Evolutionary conservation across 2,329 filamentous ascomycete genomes (phyloP), one percentile per base, ranked within the genome.

Genomic region (Aspergillus felis): DNA sequence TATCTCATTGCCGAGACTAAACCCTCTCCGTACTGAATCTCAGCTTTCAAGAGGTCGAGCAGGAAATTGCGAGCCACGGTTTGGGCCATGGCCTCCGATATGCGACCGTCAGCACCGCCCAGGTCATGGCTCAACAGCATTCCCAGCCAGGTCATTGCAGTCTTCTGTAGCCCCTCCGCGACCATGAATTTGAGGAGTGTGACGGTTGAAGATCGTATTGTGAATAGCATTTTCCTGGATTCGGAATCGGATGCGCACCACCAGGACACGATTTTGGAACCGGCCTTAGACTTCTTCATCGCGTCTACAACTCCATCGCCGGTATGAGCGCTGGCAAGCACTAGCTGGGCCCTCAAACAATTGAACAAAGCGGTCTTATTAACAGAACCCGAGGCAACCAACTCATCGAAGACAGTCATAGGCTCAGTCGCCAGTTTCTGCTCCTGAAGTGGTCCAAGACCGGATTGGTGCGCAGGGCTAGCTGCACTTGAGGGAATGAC

Each of bases 121-220:
- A 71, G n/a, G 32, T 73, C 64, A 6, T 62, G 57, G 14, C 56
- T 64, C 48, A 64, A 49, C n/a, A 73, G 53, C 62, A 72, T 66
- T 46, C 61, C 63, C 42, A 77, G 58, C 74, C 76, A 77, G n/a
- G 59, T 50, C 50, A 72, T 65, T 38, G 74, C 61, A 7, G 67
- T 70, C 10, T 64, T 58, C 24, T 74, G 71, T 41, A 73, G 61
- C 6, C 68, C 68, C 55, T 77, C 75, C 3, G 69, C 71, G 41
- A 71, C 69, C 67, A 79, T 70, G 47, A 77, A 78, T 22, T 74
- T 75, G 56, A 74, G 55, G 28, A 75, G 58, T 2, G 65, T 57
- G n/a, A 56, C 47, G 14, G 68, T 67, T 6, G 66, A 59, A 1
- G 48, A 52, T 9, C 58, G 57, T n/a, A 66, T 67, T n/a, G 58